Percentiles rank a stretch among this genome's conserved stretches.
Evolutionary conservation across 2,329 filamentous ascomycete genomes (phyloP).

Genomic region (Plectosphaerella plurivora): DNA sequence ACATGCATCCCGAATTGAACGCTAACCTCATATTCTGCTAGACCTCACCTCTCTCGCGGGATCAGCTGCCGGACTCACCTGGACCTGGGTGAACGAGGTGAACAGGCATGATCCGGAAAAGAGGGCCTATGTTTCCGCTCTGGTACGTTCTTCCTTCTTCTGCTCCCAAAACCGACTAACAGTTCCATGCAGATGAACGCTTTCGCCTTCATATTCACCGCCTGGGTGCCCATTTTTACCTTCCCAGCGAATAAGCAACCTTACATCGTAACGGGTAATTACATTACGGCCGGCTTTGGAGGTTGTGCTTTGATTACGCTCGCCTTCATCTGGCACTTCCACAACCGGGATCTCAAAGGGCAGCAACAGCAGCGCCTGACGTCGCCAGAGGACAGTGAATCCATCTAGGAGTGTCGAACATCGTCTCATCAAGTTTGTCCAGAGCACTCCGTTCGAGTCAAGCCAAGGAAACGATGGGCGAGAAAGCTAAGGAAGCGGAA

Average conservation of each 20-base stretch:
- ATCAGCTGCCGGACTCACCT: constrained; percentile 17
- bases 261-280: constrained; percentile 21
- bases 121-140: constrained; percentile 18
- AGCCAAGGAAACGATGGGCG: too few relatives aligned
- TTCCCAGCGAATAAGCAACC: constrained; percentile 22
- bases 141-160: constrained; percentile 11
- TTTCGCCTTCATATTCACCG: constrained; percentile 21
- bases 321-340: constrained; percentile 15
- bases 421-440: too few relatives aligned
- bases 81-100: constrained; percentile 20
- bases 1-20: too few relatives aligned
- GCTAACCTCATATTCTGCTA: not conserved
- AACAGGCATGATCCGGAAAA: constrained; percentile 20
- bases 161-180: too few relatives aligned
- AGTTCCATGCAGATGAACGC: constrained; percentile 18
- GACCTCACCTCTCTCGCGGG: constrained; percentile 15
- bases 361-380: constrained; percentile 4
- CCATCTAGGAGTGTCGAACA: not conserved
- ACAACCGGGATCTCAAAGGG: constrained; percentile 14
- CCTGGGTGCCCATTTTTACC: constrained; percentile 22
- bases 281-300: constrained; percentile 20
- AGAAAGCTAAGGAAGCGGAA: too few relatives aligned
- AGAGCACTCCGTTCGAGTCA: too few relatives aligned
- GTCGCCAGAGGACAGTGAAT: constrained; percentile 8
- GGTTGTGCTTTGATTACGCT: constrained; percentile 9